Conservation (phyloP, 2,329 filamentous ascomycete species). For the Aspergillus jensenii region DNA sequence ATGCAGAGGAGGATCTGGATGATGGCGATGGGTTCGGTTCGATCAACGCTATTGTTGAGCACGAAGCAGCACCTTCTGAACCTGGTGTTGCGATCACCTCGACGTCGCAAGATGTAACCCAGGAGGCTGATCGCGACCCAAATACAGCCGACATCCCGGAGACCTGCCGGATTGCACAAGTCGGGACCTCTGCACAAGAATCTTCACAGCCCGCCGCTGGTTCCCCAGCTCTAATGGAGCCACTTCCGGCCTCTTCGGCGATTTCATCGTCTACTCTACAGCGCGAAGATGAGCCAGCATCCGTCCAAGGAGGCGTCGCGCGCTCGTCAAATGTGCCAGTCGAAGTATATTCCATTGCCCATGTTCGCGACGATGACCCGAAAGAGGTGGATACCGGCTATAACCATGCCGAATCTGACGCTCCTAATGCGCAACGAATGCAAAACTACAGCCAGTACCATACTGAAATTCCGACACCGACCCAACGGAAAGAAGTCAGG, state of each 20-base stretch:
- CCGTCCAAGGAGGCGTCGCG: neutral
- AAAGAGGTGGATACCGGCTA: neutral
- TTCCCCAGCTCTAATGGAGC: conserved; percentile 18
- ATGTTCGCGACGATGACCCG: conserved; percentile 10
- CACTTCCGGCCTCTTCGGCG: conserved; percentile 17
- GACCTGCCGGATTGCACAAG: conserved; percentile 21
- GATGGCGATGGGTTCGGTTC: conserved; percentile 49
- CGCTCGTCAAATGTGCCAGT: conserved; percentile 14
- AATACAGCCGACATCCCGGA: conserved; percentile 10
- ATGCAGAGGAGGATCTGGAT: conserved; percentile 43
- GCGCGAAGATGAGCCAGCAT: neutral
- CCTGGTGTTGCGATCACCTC: neutral
- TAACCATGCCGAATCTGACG: neutral
- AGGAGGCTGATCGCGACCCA: neutral
- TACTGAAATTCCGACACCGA: conserved; percentile 19
- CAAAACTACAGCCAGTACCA: neutral
- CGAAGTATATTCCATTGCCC: conserved; percentile 16
- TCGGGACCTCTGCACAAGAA: conserved; percentile 21
- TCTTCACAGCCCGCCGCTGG: conserved; percentile 15
- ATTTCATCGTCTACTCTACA: conserved; percentile 17
- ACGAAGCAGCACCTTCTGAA: conserved; percentile 3
- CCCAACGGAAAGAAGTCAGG: conserved; percentile 18
- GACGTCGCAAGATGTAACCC: neutral
- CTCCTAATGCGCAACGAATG: neutral
- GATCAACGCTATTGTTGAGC: conserved; percentile 48